Evolutionary conservation across 192 early-diverging fungal species (phyloP).

Genomic region (Coemansia asiatica): DNA sequence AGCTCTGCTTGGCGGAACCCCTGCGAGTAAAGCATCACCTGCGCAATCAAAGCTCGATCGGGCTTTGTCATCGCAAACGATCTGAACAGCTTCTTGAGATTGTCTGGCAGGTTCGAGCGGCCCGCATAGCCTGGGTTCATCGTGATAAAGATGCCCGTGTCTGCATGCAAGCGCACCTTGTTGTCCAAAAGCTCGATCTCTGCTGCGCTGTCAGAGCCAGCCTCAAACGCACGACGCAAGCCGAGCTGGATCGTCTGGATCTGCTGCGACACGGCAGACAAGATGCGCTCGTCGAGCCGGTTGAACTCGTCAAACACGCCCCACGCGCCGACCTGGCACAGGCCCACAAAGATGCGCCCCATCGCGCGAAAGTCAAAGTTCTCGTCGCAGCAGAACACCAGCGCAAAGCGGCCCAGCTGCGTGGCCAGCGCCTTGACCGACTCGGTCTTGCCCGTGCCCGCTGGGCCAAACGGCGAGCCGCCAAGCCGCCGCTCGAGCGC

Average conservation of each 20-base stretch:
- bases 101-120: slow-evolving; percentile 97
- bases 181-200: slow-evolving; percentile 96
- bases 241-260: slow-evolving; percentile 98
- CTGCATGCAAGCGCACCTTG: slow-evolving; percentile 76
- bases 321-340: slow-evolving; percentile 99
- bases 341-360: slow-evolving; percentile 99
- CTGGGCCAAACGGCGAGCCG: slow-evolving; percentile 97
- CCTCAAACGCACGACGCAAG: slow-evolving; percentile 57
- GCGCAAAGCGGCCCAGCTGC: slow-evolving; percentile 92
- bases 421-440: slow-evolving; percentile 96
- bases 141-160: slow-evolving; percentile 97
- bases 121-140: slow-evolving; percentile 99
- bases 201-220: slow-evolving; percentile 14
- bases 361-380: slow-evolving; percentile 99
- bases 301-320: slow-evolving; percentile 99
- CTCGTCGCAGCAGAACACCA: slow-evolving; percentile 99
- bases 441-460: slow-evolving; percentile 99
- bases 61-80: slow-evolving; percentile 99
- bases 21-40: slow-evolving; percentile 99
- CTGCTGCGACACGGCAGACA: slow-evolving; percentile 99
- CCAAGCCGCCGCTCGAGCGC: slow-evolving; percentile 91
- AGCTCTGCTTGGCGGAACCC: slow-evolving; percentile 96
- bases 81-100: slow-evolving; percentile 98
- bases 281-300: slow-evolving; percentile 94
- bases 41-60: slow-evolving; percentile 96